Conservation (phyloP, 495 filamentous ascomycete species). For the Penicillium silybi region DNA sequence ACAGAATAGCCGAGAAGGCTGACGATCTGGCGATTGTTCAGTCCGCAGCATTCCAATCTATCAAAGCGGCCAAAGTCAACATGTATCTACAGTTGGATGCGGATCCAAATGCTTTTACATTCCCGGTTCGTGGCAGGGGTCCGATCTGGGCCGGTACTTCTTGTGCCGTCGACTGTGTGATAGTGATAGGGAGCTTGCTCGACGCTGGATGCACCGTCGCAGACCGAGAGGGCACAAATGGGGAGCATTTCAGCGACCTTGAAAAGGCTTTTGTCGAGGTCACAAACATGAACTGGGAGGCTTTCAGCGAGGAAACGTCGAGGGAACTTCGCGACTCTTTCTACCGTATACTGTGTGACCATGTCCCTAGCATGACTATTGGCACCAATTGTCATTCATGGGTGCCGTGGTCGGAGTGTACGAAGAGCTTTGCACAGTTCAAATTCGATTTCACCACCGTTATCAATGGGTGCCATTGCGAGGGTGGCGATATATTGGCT, state of each 20-base stretch:
- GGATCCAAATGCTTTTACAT: slow-evolving; percentile 13
- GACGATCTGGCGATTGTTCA: slow-evolving; percentile 16
- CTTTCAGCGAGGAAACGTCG: slow-evolving; percentile 12
- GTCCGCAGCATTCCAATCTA: slow-evolving; percentile 12
- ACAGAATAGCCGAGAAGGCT: slow-evolving; percentile 8
- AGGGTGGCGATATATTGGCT: too few relatives aligned
- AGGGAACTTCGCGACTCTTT: slow-evolving; percentile 20
- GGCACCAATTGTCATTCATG: slow-evolving; percentile 8
- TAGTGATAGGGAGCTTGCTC: slow-evolving; percentile 33
- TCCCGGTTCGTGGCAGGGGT: slow-evolving; percentile 28
- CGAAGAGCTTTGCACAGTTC: slow-evolving; percentile 29
- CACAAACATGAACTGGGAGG: slow-evolving; percentile 33
- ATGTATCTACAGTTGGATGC: slow-evolving; percentile 11
- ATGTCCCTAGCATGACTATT: slow-evolving; percentile 2
- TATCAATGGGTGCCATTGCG: not conserved
- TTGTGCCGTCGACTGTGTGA: slow-evolving; percentile 28
- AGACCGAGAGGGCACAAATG: slow-evolving; percentile 23
- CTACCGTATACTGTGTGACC: slow-evolving; percentile 5
- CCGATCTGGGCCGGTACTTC: slow-evolving; percentile 23
- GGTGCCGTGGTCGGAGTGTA: slow-evolving; percentile 19
- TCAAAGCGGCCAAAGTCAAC: slow-evolving; percentile 14
- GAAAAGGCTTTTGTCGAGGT: slow-evolving; percentile 34
- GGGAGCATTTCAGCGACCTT: slow-evolving; percentile 8
- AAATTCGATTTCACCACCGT: not conserved
- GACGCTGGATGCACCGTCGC: slow-evolving; percentile 36